Conservation (phyloP, 2,329 filamentous ascomycete species). For the Hortaea sp. region DNA sequence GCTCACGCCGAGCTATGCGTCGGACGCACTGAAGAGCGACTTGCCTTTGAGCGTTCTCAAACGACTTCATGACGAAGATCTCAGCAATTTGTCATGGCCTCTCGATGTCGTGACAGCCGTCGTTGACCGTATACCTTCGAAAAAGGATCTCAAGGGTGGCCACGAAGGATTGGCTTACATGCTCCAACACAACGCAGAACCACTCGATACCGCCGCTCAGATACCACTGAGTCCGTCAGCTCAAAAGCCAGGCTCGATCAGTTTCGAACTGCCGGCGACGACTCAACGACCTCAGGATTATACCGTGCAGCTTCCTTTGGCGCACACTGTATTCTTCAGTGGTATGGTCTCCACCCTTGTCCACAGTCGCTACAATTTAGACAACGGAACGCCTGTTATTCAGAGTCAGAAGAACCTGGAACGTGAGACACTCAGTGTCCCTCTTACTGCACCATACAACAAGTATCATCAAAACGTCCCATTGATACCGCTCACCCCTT, state of each 20-base stretch:
- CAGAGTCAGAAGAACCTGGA: constrained; percentile 12
- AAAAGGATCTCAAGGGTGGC: constrained; percentile 5
- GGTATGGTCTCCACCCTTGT: constrained; percentile 50
- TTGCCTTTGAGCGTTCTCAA: constrained; percentile 12
- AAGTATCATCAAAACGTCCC: constrained; percentile 8
- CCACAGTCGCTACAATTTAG: constrained; percentile 13
- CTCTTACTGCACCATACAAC: constrained; percentile 3
- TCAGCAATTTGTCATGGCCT: constrained; percentile 2
- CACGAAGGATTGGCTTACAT: constrained; percentile 22
- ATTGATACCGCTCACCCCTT: constrained; percentile 47
- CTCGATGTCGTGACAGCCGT: constrained; percentile 20
- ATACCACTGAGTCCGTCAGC: constrained; percentile 9
- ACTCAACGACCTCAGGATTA: background rate
- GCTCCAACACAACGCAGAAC: constrained; percentile 7
- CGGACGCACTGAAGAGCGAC: constrained; percentile 12
- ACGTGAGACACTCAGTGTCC: constrained; percentile 10
- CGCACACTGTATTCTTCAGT: constrained; percentile 70
- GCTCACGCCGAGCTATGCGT: constrained; percentile 4
- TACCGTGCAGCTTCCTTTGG: constrained; percentile 48
- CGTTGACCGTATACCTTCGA: constrained; percentile 19
- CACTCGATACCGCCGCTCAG: constrained; percentile 5
- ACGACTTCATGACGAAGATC: constrained; percentile 6
- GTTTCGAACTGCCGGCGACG: constrained; percentile 9
- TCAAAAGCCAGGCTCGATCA: constrained; percentile 20
- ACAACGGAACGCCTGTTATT: constrained; percentile 14